Base-by-base conservation (phyloP, 1,284 basidiomycete genomes). In the Flammula alnicola region DNA sequence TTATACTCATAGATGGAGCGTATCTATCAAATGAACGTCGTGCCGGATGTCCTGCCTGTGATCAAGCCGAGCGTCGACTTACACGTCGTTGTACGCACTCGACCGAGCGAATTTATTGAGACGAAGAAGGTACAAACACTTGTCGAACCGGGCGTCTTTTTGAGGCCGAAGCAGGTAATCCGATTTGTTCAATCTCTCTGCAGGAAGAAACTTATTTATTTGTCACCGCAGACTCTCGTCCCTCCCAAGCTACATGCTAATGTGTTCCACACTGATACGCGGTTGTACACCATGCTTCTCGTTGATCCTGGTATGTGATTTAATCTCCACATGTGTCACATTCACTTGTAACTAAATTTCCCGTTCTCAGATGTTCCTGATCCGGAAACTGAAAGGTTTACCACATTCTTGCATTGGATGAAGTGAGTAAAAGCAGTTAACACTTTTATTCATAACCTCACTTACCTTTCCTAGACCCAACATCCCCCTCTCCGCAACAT, bases 261-360 rank as follows among this genome's bases (percentile, higher is more conserved):
- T 36, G 84, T 87, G 1, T 95, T 87, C 75, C 91, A 92, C 66
- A 73, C 81, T 0, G 91, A 96, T 44, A 80, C 81, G 11, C 81
- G 88, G 40, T 70, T 88, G n/a, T 98, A 97, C 69, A 97, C 95
- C 0, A 71, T 98, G 52, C 69, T 96, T 25, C 83, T 98, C 67
- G 74, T 98, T 39, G 95, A 98, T 68, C 85, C 90, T 47, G 89
- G 88, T 88, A 52, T 45, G 69, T 54, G 48, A 43, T 36, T 44
- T 19, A 44, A n/a, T 27, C 38, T 22, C 17, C 17, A 31, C 47
- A 22, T 5, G 7, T 19, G 29, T 16, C 17, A 57, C 42, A 17
- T 11, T 8, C 30, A 42, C 19, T 44, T 31, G n/a, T n/a, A n/a
- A n/a, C n/a, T n/a, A n/a, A n/a, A n/a, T 33, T 32, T 42, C 25